A percentile compares a stretch with the other conserved stretches of the same genome.
phyloP scores from a whole-genome alignment of 2,329 filamentous ascomycete species.

The Colletotrichum sp. region DNA sequence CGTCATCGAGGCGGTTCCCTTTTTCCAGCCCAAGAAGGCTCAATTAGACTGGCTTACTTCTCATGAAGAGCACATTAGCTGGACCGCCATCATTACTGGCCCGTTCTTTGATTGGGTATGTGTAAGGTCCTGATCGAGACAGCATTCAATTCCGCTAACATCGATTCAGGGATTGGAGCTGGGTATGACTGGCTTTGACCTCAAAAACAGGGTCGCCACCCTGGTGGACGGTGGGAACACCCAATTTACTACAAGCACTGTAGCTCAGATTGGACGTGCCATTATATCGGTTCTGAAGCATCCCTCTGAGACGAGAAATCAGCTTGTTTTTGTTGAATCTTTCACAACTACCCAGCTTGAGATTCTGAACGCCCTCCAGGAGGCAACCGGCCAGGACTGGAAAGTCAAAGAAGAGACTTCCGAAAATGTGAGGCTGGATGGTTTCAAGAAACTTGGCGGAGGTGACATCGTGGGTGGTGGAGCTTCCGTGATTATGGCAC shows the following conservation, averaged over 20 bases:
- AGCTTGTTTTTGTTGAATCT: slow-evolving; percentile 35
- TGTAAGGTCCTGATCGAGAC: neutral
- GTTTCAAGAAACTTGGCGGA: neutral
- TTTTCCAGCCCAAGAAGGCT: neutral
- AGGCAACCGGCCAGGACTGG: neutral
- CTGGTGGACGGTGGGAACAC: slow-evolving; percentile 21
- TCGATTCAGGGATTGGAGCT: neutral
- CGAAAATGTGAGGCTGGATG: neutral
- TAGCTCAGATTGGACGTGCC: slow-evolving; percentile 16
- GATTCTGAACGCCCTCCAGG: slow-evolving; percentile 36
- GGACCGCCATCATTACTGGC: slow-evolving; percentile 56
- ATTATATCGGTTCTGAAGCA: slow-evolving; percentile 15
- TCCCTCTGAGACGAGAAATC: slow-evolving; percentile 20
- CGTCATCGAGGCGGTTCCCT: neutral
- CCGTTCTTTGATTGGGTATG: slow-evolving; percentile 57
- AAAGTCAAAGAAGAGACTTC: neutral
- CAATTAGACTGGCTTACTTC: slow-evolving; percentile 26
- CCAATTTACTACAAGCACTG: slow-evolving; percentile 17
- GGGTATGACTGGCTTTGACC: slow-evolving; percentile 51
- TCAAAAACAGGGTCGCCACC: slow-evolving; percentile 38
- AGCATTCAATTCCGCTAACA: neutral
- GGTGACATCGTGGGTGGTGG: neutral
- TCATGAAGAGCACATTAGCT: slow-evolving; percentile 45
- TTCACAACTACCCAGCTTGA: slow-evolving; percentile 54
- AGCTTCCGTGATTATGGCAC: neutral